phyloP scores from a whole-genome alignment of 768 basidiomycete genomes.

The Ephemerocybe angulata region DNA sequence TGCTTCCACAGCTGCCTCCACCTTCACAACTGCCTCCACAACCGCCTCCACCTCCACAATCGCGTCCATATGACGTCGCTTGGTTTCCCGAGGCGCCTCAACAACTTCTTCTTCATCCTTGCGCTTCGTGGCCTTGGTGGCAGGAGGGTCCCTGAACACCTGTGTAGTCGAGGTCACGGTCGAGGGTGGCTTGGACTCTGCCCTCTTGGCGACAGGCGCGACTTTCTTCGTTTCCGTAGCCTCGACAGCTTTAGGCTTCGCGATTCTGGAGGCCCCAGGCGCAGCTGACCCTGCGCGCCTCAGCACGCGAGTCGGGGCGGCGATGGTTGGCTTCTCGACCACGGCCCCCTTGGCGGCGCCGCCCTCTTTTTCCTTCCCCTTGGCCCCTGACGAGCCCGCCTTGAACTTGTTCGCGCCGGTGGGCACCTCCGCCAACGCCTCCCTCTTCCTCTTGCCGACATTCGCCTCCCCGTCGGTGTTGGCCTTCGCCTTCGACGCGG shows the following conservation, averaged over 20 bases:
- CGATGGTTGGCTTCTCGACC: conserved; percentile 30
- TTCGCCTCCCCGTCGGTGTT: conserved; percentile 33
- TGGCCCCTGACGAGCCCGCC: conserved; percentile 30
- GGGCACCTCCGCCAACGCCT: conserved; percentile 73
- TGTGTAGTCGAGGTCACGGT: conserved; percentile 12
- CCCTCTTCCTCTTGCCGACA: conserved; percentile 73
- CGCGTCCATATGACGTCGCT: conserved; percentile 62
- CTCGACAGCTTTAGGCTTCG: conserved; percentile 9
- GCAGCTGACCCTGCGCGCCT: conserved; percentile 23
- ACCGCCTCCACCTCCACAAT: conserved; percentile 51
- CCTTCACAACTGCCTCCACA: conserved; percentile 52
- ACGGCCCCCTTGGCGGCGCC: conserved; percentile 20
- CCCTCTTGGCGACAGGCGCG: conserved; percentile 34
- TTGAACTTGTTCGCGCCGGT: conserved; percentile 46
- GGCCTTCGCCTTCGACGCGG: conserved; percentile 30
- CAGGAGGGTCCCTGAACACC: neutral
- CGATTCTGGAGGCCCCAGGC: conserved; percentile 31
- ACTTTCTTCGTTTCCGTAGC: neutral
- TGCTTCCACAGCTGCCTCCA: conserved; percentile 40
- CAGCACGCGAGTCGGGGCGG: conserved; percentile 50
- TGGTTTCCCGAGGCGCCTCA: conserved; percentile 61
- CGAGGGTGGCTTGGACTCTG: conserved; percentile 28
- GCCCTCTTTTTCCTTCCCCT: conserved; percentile 53
- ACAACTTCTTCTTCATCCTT: conserved; percentile 47
- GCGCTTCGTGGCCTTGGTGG: conserved; percentile 8